Base-by-base conservation (phyloP, 495 filamentous ascomycete species). In the Aspergillus bertholletiae region DNA sequence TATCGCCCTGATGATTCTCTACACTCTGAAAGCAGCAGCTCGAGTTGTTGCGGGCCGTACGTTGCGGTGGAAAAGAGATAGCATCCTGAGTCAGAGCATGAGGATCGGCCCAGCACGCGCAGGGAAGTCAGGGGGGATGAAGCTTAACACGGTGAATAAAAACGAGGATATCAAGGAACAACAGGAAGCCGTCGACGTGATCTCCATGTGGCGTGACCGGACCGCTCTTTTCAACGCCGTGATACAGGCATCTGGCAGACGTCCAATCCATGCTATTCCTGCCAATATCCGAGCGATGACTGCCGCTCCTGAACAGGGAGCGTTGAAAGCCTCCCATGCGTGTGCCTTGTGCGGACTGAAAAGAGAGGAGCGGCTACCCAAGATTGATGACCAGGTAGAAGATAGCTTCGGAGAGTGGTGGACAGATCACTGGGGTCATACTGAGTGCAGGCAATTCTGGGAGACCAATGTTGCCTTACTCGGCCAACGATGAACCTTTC, bases 371-470 rank as follows among this genome's bases (percentile, higher is more conserved):
- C 77, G 92, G 32, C 73, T 97, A 18, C 66, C 75, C 2, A 84
- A 80, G 58, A 75, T 96, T 26, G 92, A 96, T 68, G 75, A 85
- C 24, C 75, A 84, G 51, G 86, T 95, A 18, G 82, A 90, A 57
- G 94, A 96, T 73, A 90, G 85, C 68, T 92, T 96, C 74, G 90
- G 89, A 35, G 92, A 97, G 70, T 97, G 90, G 90, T 98, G 94
- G 94, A 78, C 87, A 13, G 89, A 95, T 32, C 86, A 92, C 69
- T 95, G 90, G 90, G 86, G 88, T 40, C 88, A 96, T 74, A 71
- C 84, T 15, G 81, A 82, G 50, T 98, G 94, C 69, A 80, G 80
- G 63, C 82, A 80, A 51, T 97, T 96, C 61, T 98, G 94, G 94
- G 73, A 87, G 46, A 78, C 81, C 59, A 85, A 95, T 69, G 85